Evolutionary conservation across 805 yeast genomes (phyloP), one percentile per base, ranked within the genome.

Genomic region (Millerozyma miso): DNA sequence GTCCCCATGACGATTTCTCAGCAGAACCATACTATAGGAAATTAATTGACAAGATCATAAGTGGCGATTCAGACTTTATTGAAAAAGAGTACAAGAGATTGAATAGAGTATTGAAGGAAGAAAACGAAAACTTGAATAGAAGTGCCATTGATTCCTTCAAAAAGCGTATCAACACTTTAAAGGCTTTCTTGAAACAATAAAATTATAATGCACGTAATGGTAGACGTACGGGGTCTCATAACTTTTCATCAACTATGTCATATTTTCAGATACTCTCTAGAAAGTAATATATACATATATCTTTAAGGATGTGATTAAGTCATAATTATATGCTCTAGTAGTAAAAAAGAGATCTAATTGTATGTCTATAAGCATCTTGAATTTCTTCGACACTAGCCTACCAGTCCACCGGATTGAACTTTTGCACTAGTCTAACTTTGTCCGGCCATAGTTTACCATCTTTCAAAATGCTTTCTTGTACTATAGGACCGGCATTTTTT

Each of bases 401-500:
- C 85, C 85, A 80, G 20, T 69, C 71, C 18, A 81, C 65, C 20
- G 79, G 67, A 51, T 69, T 61, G 56, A 67, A 73, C 67, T 77
- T 75, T 65, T 81, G 77, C 4, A 73, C 72, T 26, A 73, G 69
- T 61, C 98, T 67, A 44, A 88, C 74, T 51, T 79, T 60, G 39
- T 83, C 77, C 14, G 88, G 82, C 76, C 86, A 82, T 2, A 88
- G 89, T 46, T 74, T 76, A 1, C 82, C 84, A 4, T 81, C 83
- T 4, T 80, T 71, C 14, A 85, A 53, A 31, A 93, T 73, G 8
- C 95, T 81, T 51, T 88, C 85, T 41, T 88, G 86, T 6, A 88
- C 75, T 8, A 91, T 80, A 2, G 85, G 83, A 43, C 75, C 73
- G 18, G 83, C 85, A 54, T 88, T 86, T 40, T 73, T 71, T 3